Base-by-base conservation (phyloP, 495 filamentous ascomycete species). In the Parachaetomium inaequale region DNA sequence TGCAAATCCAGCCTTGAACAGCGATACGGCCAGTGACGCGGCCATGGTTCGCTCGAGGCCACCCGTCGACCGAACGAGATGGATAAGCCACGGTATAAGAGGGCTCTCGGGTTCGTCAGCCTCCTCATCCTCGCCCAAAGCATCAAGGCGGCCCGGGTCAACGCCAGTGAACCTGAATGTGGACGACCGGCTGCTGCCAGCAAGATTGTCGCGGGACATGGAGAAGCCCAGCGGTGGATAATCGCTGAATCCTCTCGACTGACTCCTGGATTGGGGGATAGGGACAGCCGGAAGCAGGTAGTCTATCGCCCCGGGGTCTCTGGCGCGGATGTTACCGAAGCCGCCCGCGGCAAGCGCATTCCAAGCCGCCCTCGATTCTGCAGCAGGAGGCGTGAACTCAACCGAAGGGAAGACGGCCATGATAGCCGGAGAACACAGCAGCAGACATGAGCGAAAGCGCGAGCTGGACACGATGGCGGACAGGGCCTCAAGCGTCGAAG, bases 1-100 rank as follows among this genome's bases (percentile, higher is more conserved):
- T 3, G 85, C 81, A 58, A 92, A 79, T 1, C 85, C 85, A 29
- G 87, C 79, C 58, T 88, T 85, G 71, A 87, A 91, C 7, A 95
- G 76, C n/a, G 85, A 85, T 3, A 89, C 86, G 40, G 96, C 78
- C 2, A 96, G 78, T 45, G 86, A 87, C 19, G 88, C 85, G n/a
- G 95, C 89, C 81, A 88, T 87, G 54, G 96, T 74, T 28, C 90
- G 83, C 32, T 84, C 82, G 66, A 87, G 77, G 8, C 85, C 87
- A 47, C 74, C 75, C 53, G 84, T 81, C 14, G 83, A 82, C 64
- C 91, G 81, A 28, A 88, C 80, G 15, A 91, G 70, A 57, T 84
- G 79, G 29, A 97, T 82, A 14, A 98, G 84, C 89, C 92, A 97
- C 12, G 87, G 85, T 43, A 96, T 82, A 12, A 98, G 73, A 21